Conservation (phyloP, 768 basidiomycete genomes). For the Kwoniella mangroviensis region DNA sequence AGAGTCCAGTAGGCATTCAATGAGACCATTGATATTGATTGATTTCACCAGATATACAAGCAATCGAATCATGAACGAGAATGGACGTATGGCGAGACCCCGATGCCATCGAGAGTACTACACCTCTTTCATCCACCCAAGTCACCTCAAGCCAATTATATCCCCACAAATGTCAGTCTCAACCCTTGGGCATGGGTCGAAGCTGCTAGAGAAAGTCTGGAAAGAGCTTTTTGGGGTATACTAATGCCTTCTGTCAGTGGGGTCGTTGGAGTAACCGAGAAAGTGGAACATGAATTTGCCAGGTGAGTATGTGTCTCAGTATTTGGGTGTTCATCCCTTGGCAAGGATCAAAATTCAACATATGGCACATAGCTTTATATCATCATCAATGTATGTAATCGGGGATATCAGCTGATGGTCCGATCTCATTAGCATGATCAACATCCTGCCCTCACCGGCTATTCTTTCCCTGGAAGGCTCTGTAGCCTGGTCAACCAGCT, state of each 20-base stretch:
- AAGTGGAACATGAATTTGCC: conserved; percentile 4
- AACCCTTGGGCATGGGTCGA: conserved; percentile 25
- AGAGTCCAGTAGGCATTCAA: neutral
- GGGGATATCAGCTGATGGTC: neutral
- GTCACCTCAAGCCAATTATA: neutral
- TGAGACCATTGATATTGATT: neutral
- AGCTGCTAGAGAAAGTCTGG: conserved; percentile 11
- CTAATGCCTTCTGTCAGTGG: conserved; percentile 27
- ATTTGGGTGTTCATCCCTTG: neutral
- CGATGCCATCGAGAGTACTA: conserved; percentile 17
- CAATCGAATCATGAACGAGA: conserved; percentile 6
- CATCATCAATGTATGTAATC: no score
- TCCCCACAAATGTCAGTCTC: neutral
- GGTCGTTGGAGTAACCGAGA: conserved; percentile 15
- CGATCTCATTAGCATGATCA: conserved; percentile 7
- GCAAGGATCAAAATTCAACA: neutral
- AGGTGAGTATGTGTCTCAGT: conserved; percentile 1
- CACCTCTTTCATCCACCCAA: conserved; percentile 24
- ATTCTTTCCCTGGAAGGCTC: conserved; percentile 12
- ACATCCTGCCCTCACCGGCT: conserved; percentile 8
- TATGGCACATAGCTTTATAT: no score
- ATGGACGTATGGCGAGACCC: conserved; percentile 25
- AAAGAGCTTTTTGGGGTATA: conserved; percentile 24
- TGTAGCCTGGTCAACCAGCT: conserved; percentile 14
- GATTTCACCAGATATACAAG: neutral